Conservation (phyloP, 1,284 basidiomycete genomes). For the Termitomyces sp. region DNA sequence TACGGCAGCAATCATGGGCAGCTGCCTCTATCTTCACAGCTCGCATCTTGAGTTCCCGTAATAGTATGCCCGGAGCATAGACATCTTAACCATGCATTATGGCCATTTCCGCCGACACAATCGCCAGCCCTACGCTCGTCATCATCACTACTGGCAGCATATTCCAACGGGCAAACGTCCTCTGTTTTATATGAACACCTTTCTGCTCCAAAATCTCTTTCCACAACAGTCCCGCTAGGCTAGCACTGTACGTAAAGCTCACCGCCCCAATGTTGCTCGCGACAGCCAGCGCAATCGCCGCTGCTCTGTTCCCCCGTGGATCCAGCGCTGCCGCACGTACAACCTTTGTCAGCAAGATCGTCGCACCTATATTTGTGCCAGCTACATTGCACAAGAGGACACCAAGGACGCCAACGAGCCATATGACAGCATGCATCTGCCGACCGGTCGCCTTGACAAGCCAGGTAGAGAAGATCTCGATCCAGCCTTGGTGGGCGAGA, state of each 20-base stretch:
- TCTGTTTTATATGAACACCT: conserved; percentile 61
- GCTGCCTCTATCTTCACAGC: neutral
- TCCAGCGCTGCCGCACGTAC: conserved; percentile 36
- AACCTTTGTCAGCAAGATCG: conserved; percentile 74
- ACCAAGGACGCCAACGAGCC: conserved; percentile 55
- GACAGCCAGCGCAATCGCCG: conserved; percentile 43
- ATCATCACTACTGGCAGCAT: conserved; percentile 49
- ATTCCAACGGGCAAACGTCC: conserved; percentile 76
- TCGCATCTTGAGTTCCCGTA: neutral
- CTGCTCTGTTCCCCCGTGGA: conserved; percentile 31
- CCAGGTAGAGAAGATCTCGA: conserved; percentile 80
- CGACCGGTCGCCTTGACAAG: conserved; percentile 43
- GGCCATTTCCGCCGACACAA: conserved; percentile 65
- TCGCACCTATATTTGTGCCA: conserved; percentile 95
- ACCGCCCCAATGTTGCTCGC: conserved; percentile 92
- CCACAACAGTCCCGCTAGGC: conserved; percentile 91
- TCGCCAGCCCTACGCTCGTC: conserved; percentile 46
- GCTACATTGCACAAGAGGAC: conserved; percentile 85
- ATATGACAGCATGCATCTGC: conserved; percentile 46
- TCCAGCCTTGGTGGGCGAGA: conserved; percentile 86
- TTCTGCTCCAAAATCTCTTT: conserved; percentile 75
- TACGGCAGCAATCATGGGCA: no score
- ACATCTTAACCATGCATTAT: conserved; percentile 36
- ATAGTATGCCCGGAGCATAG: neutral
- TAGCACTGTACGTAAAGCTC: conserved; percentile 86